These are phyloP conservation scores for Sicyos baderoa DNA, from an alignment of 306 rosid genomes.

Conservation along the genomic window DNA sequence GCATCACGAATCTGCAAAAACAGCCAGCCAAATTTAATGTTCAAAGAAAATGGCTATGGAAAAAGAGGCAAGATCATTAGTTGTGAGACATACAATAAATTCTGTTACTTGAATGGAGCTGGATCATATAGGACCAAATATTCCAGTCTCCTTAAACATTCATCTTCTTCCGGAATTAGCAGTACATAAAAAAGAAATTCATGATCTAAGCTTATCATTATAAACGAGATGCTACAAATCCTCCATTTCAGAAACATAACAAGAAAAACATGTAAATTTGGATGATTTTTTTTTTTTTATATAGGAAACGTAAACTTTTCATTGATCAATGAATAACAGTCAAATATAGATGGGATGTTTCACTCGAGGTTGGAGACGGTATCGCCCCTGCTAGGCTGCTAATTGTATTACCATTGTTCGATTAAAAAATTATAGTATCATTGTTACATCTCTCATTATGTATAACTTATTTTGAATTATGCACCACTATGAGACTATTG, in stretches of 20 bases:
- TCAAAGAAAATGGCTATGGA: neutral
- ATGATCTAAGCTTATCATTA: neutral
- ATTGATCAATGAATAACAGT: too few relatives aligned
- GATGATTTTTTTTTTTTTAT: neutral
- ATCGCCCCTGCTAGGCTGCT: too few relatives aligned
- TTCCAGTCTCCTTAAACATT: constrained; percentile 86
- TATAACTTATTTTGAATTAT: too few relatives aligned
- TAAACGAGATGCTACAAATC: neutral
- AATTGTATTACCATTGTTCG: too few relatives aligned
- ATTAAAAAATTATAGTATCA: too few relatives aligned
- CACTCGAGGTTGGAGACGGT: too few relatives aligned
- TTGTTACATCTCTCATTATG: too few relatives aligned
- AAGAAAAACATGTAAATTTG: neutral
- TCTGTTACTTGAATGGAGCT: constrained; percentile 86
- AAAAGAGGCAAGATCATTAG: neutral
- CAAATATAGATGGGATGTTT: too few relatives aligned
- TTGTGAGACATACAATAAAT: constrained; percentile 58
- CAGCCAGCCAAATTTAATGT: neutral
- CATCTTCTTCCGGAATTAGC: constrained; percentile 91
- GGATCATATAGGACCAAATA: constrained; percentile 60
- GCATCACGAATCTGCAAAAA: constrained; percentile 80
- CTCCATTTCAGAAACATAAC: neutral
- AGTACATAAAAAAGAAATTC: constrained; percentile 69
- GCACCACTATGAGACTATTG: too few relatives aligned
- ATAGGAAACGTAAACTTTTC: too few relatives aligned